Evolutionary conservation across 805 yeast genomes (phyloP), one percentile per base, ranked within the genome.

Genomic region (Wickerhamiella cacticola): DNA sequence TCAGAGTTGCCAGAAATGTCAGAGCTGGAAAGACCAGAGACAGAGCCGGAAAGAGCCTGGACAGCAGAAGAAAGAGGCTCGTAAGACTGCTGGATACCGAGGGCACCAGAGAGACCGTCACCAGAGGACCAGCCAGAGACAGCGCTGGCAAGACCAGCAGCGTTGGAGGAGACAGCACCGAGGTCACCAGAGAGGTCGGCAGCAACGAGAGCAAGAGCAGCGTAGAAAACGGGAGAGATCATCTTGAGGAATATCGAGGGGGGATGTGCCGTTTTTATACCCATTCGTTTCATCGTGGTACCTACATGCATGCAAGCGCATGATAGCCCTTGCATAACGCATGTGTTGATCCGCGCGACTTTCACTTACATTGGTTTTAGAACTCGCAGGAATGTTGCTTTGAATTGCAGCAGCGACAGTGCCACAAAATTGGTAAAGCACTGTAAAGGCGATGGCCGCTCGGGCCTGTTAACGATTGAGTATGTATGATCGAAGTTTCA

Each of bases 131-230:
- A 51, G 44, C 28, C 35, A 19, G 31, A 26, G 7, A 53, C 53
- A 5, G 43, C 41, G 25, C 33, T 18, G 16, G 45, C 44, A 31
- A 46, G 49, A 8, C 9, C 24, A 24, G 24, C 72, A 53, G 95
- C 85, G 59, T 76, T 71, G 16, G 72, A 79, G 1, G 67, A 71
- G 19, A 43, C 50, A 16, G 48, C 39, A 16, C 29, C 25, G 18
- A 39, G 31, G 41, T 42, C 48, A 33, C 39, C 50, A 28, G 29
- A 13, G 24, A 48, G 40, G 45, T 44, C 47, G 28, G 50, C 50
- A 21, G 43, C 31, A 41, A 36, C 47, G n/a, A 47, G 40, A 26
- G 46, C 46, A 16, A 43, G 38, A 19, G 46, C 50, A 33, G 50
- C 52, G 25, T 53, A 49, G 55, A 15, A 24, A 35, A 44, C 21